These are phyloP conservation scores for Thermoascus crustaceus DNA, from an alignment of 2,329 filamentous ascomycete genomes.

Conservation along the genomic window DNA sequence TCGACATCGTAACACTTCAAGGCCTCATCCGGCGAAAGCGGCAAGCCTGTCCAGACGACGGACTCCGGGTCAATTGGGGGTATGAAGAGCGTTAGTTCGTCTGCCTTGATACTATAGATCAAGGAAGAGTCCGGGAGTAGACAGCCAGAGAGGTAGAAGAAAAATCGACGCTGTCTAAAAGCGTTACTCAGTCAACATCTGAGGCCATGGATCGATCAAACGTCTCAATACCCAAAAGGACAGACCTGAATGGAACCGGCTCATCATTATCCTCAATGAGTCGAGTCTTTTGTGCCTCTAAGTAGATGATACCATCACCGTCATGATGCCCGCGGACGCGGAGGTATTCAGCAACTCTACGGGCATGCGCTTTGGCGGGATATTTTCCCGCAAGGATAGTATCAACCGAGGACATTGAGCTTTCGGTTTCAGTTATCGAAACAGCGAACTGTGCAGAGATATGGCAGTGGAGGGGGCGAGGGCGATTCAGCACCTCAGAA, in stretches of 20 bases:
- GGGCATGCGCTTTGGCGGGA: slow-evolving; percentile 80
- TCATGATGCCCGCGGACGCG: slow-evolving; percentile 55
- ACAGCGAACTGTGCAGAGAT: background rate
- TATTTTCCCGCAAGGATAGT: slow-evolving; percentile 51
- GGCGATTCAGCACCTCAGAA: no score
- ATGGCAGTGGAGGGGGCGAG: no score
- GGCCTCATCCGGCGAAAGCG: slow-evolving; percentile 68
- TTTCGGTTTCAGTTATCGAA: background rate
- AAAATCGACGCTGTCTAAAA: slow-evolving; percentile 73
- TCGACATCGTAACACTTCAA: slow-evolving; percentile 73
- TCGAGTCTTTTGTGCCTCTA: slow-evolving; percentile 74
- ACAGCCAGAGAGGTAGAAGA: slow-evolving; percentile 91
- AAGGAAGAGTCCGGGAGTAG: slow-evolving; percentile 71
- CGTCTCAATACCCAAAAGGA: background rate
- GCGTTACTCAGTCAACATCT: background rate
- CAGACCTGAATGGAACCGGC: slow-evolving; percentile 67
- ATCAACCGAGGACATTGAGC: slow-evolving; percentile 24
- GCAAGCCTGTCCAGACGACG: slow-evolving; percentile 90
- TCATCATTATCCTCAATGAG: slow-evolving; percentile 87
- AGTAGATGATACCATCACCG: slow-evolving; percentile 68
- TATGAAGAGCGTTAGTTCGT: slow-evolving; percentile 78
- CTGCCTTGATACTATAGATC: slow-evolving; percentile 67
- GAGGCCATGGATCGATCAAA: no score
- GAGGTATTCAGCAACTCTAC: slow-evolving; percentile 73
- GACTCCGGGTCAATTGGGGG: slow-evolving; percentile 78